These are phyloP conservation scores for Colletotrichum sp. DNA, from an alignment of 2,329 filamentous ascomycete species.

Conservation along the genomic window DNA sequence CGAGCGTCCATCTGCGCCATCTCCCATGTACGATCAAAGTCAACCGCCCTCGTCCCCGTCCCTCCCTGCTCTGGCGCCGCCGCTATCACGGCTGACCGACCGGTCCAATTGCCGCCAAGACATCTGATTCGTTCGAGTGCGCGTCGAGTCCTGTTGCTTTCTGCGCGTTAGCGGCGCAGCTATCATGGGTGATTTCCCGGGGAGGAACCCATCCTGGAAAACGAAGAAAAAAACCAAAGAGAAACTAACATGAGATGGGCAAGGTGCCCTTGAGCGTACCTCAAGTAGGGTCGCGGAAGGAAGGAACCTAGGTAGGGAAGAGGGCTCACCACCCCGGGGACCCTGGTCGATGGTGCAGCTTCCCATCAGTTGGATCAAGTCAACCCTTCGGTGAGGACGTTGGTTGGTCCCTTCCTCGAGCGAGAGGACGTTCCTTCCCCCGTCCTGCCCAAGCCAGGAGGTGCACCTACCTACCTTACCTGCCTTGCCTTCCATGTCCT, in stretches of 20 bases:
- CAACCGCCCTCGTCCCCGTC: neutral
- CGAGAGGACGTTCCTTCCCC: neutral
- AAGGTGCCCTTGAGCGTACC: neutral
- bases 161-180: conserved; percentile 7
- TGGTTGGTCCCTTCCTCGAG: conserved; percentile 1
- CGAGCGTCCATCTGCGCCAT: neutral
- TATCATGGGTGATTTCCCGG: conserved; percentile 5
- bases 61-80: neutral
- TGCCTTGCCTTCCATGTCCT: neutral
- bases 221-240: neutral
- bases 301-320: neutral
- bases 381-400: neutral
- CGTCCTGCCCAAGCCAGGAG: neutral
- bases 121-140: neutral
- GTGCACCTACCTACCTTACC: neutral
- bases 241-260: neutral
- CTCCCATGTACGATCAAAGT: conserved; percentile 9
- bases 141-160: neutral
- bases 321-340: neutral
- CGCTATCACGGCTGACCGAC: neutral
- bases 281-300: conserved; percentile 4
- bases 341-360: neutral
- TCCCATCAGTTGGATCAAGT: conserved; percentile 13
- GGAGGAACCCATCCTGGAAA: neutral
- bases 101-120: conserved; percentile 3